Base-by-base conservation (phyloP, 2,329 filamentous ascomycete genomes). In the Helicocarpus griseus region DNA sequence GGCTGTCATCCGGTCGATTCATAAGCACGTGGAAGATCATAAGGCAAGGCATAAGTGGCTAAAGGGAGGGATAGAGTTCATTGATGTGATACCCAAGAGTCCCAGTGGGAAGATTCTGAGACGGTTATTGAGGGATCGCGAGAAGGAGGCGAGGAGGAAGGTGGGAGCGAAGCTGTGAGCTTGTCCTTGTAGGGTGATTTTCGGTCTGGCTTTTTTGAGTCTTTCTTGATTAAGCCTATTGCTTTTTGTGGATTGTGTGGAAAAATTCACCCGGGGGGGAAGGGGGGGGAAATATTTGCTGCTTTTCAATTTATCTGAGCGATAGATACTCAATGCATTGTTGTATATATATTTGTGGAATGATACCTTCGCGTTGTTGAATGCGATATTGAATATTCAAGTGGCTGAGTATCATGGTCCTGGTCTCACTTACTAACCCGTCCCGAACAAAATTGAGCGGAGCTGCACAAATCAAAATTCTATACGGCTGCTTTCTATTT, bases 71-170 rank as follows among this genome's bases (percentile, higher is more conserved):
- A 70, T 83, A 8, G 75, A 80, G 54, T 79, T 79, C 56, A 68
- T 80, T 33, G 75, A 79, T 52, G 69, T 64, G 0, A 76, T 83
- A 56, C 80, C 80, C 0, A 83, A 83, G 69, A 80, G 75, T 41
- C 77, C 80, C 0, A 80, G 77, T 54, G 80, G 80, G 1, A 83
- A 83, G 74, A 83, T 83, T 54, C 61, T 83, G 56, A 66, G 81
- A 47, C 76, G 81, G 49, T 65, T 86, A 44, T 68, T 94, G 59
- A 76, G 86, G 39, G 88, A 94, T 62, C 78, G 79, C 62, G 88
- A 93, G 69, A 86, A 76, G 72, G 82, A 84, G 64, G 75, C 74
- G 53, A 78, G 84, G 63, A 79, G 80, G 64, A 76, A 77, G 59
- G 72, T 77, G 54, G 83, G 83, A 0, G 73, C 82, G 9, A 90